A percentile compares a stretch with the other conserved stretches of the same genome.
phyloP scores from a whole-genome alignment of 805 yeast genomes.

The Sungouiella blattae region DNA sequence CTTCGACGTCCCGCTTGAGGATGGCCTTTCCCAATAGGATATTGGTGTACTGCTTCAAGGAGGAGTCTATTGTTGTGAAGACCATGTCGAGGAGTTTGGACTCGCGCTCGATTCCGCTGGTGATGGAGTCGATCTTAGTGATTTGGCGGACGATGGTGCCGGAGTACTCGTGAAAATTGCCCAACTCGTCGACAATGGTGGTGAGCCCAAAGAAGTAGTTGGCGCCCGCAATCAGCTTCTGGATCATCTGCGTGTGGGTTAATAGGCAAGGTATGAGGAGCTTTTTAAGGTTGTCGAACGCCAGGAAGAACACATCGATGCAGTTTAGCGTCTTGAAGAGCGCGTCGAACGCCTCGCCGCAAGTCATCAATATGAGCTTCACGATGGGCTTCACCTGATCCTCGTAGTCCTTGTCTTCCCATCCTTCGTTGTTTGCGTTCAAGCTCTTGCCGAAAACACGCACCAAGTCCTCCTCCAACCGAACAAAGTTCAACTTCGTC shows the following conservation, averaged over 20 bases:
- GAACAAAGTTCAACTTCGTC: conserved; percentile 17
- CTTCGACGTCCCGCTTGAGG: conserved; percentile 29
- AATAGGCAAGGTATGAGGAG: conserved; percentile 33
- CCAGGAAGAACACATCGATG: conserved; percentile 35
- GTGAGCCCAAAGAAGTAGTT: conserved; percentile 24
- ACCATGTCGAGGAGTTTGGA: conserved; percentile 25
- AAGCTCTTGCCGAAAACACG: conserved; percentile 20
- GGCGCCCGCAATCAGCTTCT: conserved; percentile 23
- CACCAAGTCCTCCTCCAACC: conserved; percentile 32
- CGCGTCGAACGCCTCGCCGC: conserved; percentile 11
- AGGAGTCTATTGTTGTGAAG: conserved; percentile 30
- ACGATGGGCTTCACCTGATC: conserved; percentile 19
- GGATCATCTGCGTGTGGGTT: conserved; percentile 29
- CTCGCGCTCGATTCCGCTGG: conserved; percentile 36
- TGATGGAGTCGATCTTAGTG: conserved; percentile 34
- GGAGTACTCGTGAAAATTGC: conserved; percentile 16
- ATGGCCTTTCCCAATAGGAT: conserved; percentile 40
- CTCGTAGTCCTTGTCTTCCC: conserved; percentile 29
- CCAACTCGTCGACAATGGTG: conserved; percentile 29
- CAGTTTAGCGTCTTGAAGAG: conserved; percentile 28
- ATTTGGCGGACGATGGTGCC: conserved; percentile 27
- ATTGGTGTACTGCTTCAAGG: conserved; percentile 34
- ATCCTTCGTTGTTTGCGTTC: conserved; percentile 10
- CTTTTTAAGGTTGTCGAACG: conserved; percentile 36
- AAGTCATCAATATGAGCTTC: conserved; percentile 10